A percentile compares a stretch with the other conserved stretches of the same genome.
Conservation (phyloP, 768 basidiomycete genomes). For the Hericium coralloides region DNA sequence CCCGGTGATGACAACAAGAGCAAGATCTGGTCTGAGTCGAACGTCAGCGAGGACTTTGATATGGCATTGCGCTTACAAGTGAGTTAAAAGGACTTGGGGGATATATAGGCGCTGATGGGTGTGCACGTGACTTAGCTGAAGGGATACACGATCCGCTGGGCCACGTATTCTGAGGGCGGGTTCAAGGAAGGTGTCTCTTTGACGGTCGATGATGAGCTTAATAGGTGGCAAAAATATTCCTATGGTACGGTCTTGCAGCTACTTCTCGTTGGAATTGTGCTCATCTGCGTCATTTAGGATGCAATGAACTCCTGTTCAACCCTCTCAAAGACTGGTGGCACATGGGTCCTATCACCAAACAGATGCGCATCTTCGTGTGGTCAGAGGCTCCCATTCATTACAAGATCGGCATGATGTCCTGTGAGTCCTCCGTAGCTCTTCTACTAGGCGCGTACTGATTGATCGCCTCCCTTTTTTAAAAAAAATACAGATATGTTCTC, state of each 20-base stretch:
- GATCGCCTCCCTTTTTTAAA: not conserved
- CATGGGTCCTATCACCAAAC: constrained; percentile 75
- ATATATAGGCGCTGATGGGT: not conserved
- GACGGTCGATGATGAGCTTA: constrained; percentile 85
- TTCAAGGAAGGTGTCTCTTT: constrained; percentile 91
- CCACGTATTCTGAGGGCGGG: constrained; percentile 74
- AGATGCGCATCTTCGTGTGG: constrained; percentile 72
- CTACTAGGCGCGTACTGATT: too few relatives aligned
- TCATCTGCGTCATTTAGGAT: constrained; percentile 30
- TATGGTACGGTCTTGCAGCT: constrained; percentile 39
- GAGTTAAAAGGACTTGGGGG: not conserved
- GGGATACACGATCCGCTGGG: constrained; percentile 77
- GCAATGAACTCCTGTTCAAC: constrained; percentile 78
- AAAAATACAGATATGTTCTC: constrained; percentile 41
- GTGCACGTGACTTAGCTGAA: constrained; percentile 21
- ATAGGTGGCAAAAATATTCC: constrained; percentile 86
- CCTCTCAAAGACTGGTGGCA: constrained; percentile 73
- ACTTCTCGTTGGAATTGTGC: not conserved
- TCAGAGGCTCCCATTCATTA: constrained; percentile 71
- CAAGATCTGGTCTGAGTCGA: constrained; percentile 70
- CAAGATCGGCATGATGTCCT: constrained; percentile 73
- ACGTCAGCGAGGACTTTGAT: constrained; percentile 80
- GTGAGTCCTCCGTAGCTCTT: constrained; percentile 28
- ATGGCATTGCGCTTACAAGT: constrained; percentile 60
- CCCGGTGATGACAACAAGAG: constrained; percentile 53